Base-by-base conservation (phyloP, 257 asterid genomes). In the Mentha longifolia region DNA sequence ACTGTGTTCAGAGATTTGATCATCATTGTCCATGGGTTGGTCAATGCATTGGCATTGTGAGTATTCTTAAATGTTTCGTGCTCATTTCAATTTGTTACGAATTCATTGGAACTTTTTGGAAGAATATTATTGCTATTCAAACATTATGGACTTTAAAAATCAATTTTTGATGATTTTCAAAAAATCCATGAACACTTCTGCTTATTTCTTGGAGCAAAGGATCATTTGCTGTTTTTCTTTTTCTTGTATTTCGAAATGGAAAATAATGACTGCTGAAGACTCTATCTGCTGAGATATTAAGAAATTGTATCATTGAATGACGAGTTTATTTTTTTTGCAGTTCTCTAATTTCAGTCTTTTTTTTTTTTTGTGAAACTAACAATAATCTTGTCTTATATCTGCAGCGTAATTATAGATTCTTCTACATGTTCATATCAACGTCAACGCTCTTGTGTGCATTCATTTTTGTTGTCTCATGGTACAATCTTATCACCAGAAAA, bases 21-120 rank as follows among this genome's bases (percentile, higher is more conserved):
- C 98, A 90, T 75, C 98, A 92, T 61, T 92, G 98, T 74, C 97
- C 97, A 41, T 92, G 97, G 97, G 88, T 92, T 70, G 97, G 97
- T 46, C 98, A 92, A 71, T 92, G 98, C 86, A 90, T 92, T 75
- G 98, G 98, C 54, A 45, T 88, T 31, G 98, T 92, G 78, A 87
- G 97, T 86, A 59, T 71, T 69, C 61, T 61, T 41, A 49, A 45
- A 12, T 30, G 41, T 74, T 56, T 52, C 19, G 16, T 54, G 28
- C 41, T 35, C 64, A 43, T 63, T 51, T 39, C 3, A 3, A 17
- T 61, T 60, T 50, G 41, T 49, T 33, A 13, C 1, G 25, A 9
- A 45, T 56, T 70, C 52, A 2, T 69, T 35, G 25, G 15, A 5
- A 71, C 7, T 61, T 61, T 61, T 63, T 33, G 14, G 62, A 5